These are phyloP conservation scores for Arthrobotrys sphaeroides DNA, from an alignment of 2,329 filamentous ascomycete genomes.

Conservation along the genomic window DNA sequence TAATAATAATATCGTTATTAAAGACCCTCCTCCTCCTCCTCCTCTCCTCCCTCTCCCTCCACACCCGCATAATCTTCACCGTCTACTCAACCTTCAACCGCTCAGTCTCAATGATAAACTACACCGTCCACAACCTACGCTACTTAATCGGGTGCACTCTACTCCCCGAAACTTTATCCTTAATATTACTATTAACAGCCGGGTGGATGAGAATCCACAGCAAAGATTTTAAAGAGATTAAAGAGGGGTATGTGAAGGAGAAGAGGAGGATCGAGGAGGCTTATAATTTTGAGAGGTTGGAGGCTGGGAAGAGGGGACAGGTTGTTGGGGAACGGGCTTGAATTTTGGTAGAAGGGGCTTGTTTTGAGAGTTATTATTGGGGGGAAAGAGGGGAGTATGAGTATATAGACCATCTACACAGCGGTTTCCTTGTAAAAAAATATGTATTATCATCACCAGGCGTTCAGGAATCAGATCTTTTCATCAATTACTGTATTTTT, in stretches of 20 bases:
- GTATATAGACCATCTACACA: no score
- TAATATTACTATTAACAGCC: slow-evolving; percentile 20
- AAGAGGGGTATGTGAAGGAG: no score
- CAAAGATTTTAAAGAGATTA: slow-evolving; percentile 1
- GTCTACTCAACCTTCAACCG: slow-evolving; percentile 50
- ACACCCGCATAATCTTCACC: slow-evolving; percentile 50
- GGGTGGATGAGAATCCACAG: slow-evolving; percentile 22
- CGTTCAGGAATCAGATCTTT: no score
- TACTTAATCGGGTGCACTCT: slow-evolving; percentile 47
- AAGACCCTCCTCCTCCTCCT: slow-evolving; percentile 26
- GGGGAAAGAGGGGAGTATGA: no score
- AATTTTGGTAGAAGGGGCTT: not conserved
- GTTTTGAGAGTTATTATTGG: no score
- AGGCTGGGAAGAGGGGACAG: slow-evolving; percentile 10
- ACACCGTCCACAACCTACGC: slow-evolving; percentile 3
- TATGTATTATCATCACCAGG: no score
- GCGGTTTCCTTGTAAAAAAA: no score
- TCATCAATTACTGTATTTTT: not conserved
- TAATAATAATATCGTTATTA: not conserved
- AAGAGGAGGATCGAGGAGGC: not conserved
- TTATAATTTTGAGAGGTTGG: slow-evolving; percentile 17
- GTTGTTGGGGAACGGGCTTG: slow-evolving; percentile 1
- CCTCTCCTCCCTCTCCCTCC: slow-evolving; percentile 2
- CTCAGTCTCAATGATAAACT: slow-evolving; percentile 16
- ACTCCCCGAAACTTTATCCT: slow-evolving; percentile 34